phyloP scores from a whole-genome alignment of 2,329 filamentous ascomycete species.

The Epichloe gansuensis region DNA sequence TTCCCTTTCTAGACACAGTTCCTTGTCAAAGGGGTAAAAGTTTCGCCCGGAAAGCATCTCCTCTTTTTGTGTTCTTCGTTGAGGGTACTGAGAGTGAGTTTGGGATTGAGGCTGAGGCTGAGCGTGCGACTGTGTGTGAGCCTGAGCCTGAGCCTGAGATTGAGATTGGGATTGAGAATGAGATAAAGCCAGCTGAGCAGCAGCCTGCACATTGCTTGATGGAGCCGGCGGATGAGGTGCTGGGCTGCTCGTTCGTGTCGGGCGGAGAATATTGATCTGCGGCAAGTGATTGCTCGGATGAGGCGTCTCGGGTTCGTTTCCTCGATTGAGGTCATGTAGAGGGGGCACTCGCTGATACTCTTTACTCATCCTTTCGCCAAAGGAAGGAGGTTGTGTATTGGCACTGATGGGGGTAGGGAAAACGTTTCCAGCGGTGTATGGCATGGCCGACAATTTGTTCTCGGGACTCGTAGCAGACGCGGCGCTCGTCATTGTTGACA shows the following conservation, averaged over 20 bases:
- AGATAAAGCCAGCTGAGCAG: constrained; percentile 46
- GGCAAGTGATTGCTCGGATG: constrained; percentile 39
- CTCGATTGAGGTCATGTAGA: constrained; percentile 42
- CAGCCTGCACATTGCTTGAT: constrained; percentile 32
- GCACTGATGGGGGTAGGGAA: constrained; percentile 53
- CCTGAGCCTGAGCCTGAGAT: constrained; percentile 39
- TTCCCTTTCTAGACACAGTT: constrained; percentile 72
- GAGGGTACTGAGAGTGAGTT: constrained; percentile 28
- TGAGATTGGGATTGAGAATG: constrained; percentile 35
- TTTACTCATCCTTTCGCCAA: constrained; percentile 38
- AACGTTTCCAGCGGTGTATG: constrained; percentile 40
- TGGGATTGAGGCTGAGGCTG: constrained; percentile 15
- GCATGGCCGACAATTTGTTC: constrained; percentile 47
- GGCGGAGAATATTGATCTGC: constrained; percentile 44
- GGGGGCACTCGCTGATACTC: constrained; percentile 50
- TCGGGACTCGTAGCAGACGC: constrained; percentile 46
- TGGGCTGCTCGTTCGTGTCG: constrained; percentile 36
- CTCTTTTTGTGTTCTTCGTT: constrained; percentile 59
- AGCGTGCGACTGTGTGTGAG: constrained; percentile 20
- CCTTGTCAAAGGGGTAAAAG: constrained; percentile 69
- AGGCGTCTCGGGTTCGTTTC: constrained; percentile 39
- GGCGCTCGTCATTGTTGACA: constrained; percentile 42
- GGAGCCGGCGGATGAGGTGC: constrained; percentile 25
- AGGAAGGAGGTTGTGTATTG: constrained; percentile 29
- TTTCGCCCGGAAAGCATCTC: constrained; percentile 73